Base-by-base conservation (phyloP, 768 basidiomycete genomes). In the Lyophyllum semitale region DNA sequence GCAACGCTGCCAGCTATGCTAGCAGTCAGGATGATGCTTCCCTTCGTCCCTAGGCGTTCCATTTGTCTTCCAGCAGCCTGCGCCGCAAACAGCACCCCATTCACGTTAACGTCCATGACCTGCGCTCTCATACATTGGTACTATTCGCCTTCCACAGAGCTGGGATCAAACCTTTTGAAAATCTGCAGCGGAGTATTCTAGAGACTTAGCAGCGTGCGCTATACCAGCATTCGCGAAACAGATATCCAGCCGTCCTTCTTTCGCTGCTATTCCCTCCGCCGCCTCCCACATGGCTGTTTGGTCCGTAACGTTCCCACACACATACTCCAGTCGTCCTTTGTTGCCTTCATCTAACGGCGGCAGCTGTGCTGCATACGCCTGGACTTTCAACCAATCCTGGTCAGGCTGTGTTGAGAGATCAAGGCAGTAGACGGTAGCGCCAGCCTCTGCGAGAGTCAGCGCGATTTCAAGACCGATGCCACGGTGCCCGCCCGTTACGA, bases 191-290 rank as follows among this genome's bases (percentile, higher is more conserved):
- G 81, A 72, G 61, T 84, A 87, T 27, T 87, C 81, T 62, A 87
- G 63, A 50, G 82, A 84, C 22, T 80, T 78, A 22, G 60, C 77
- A 46, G 77, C 60, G 33, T 71, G 71, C 60, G 85, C 60, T 41
- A 89, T 80, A 9, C 87, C 88, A 27, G 89, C 88, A 23, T 84
- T 84, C 0, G 87, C 86, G 46, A 88, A 66, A 57, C 85, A 87
- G 15, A 84, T 71, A 63, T 90, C 87, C 61, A 90, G 66, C 50
- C 85, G 71, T 0, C 81, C 82, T 57, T 89, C 87, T 63, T 75
- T 77, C 47, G 80, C 69, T 0, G 75, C 84, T 37, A 90, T 84
- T 54, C 74, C 70, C 63, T 83, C 77, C 32, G 75, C 73, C 30
- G 69, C 63, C 64, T 73, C 77, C 83, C 71, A 82, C 53, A 70